Evolutionary conservation across 306 rosid genomes (phyloP), one percentile per base, ranked within the genome.

Genomic region (Comarum palustre): DNA sequence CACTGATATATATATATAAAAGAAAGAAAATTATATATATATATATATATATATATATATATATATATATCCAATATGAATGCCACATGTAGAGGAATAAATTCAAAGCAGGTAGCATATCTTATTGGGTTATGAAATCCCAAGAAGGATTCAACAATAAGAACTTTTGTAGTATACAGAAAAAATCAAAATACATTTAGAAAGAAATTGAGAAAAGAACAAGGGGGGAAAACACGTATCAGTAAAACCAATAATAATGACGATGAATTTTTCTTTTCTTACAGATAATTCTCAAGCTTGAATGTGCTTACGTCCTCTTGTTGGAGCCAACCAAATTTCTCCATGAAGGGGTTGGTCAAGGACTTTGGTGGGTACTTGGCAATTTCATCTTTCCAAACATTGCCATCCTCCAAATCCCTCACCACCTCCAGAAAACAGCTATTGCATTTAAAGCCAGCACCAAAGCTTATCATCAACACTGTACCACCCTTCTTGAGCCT

Each of bases 401-500:
- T 91, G 0, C 39, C 82, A 12, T 75, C 83, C 9, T 24, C 83
- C 20, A 87, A 62, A 51, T 93, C 97, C 68, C 82, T 86, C 84
- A 87, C 73, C 32, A 90, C 96, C 81, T 93, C 93, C 90, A 92
- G 88, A 79, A 87, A 66, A 69, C 97, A 90, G 76, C 98, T 93
- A 46, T 89, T 87, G 84, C 98, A 93, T 86, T 93, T 93, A 82
- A 93, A 93, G 58, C 98, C 98, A 29, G 93, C 93, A 51, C 98
- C 98, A 77, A 93, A 93, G 76, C 98, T 90, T 82, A 93, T 93
- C 98, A 93, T 93, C 76, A 93, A 29, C 0, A 93, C 80, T 3
- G 75, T 89, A 15, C 84, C 88, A 1, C 90, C 92, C 20, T 75
- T 90, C 73, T 86, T 87, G 50, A 93, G 80, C 81, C 98, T 83